Percentiles rank a stretch among this genome's conserved stretches.
These are phyloP conservation scores for Yarrowia sp. DNA, from an alignment of 805 yeast species.

Conservation along the genomic window DNA sequence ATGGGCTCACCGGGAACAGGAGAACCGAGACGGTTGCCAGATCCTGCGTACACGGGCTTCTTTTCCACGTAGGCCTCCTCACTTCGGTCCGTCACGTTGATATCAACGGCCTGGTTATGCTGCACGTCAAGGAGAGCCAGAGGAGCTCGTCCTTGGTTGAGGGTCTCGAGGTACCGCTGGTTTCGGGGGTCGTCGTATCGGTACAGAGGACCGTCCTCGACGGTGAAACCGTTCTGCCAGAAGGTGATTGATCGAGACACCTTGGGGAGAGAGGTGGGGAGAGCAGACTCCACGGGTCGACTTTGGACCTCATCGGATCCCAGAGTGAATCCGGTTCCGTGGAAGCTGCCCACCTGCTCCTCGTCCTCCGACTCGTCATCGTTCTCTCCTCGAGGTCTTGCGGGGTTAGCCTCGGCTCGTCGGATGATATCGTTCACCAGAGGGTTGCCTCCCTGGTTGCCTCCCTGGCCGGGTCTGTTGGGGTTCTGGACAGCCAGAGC, in stretches of 20 bases:
- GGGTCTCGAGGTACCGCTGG: slow-evolving; percentile 73
- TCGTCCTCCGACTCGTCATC: slow-evolving; percentile 44
- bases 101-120: slow-evolving; percentile 93
- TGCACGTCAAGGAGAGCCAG: slow-evolving; percentile 78
- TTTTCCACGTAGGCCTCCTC: slow-evolving; percentile 85
- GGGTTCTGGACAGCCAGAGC: slow-evolving; percentile 81
- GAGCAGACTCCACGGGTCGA: slow-evolving; percentile 41
- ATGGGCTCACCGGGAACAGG: slow-evolving; percentile 77
- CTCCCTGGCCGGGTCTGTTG: slow-evolving; percentile 45
- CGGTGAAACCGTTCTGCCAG: slow-evolving; percentile 96
- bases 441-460: slow-evolving; percentile 39
- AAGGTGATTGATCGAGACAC: slow-evolving; percentile 86
- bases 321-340: slow-evolving; percentile 49
- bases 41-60: slow-evolving; percentile 66
- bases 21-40: slow-evolving; percentile 86
- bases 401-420: slow-evolving; percentile 46
- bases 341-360: slow-evolving; percentile 42
- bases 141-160: slow-evolving; percentile 92
- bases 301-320: slow-evolving; percentile 48
- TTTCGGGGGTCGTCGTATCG: slow-evolving; percentile 94
- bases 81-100: slow-evolving; percentile 76
- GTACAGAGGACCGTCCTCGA: slow-evolving; percentile 86
- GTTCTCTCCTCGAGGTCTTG: slow-evolving; percentile 36
- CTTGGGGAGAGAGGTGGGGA: slow-evolving; percentile 48
- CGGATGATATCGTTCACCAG: slow-evolving; percentile 51